These are phyloP conservation scores for Solanum medicagineum DNA, from an alignment of 257 asterid species.

Conservation along the genomic window DNA sequence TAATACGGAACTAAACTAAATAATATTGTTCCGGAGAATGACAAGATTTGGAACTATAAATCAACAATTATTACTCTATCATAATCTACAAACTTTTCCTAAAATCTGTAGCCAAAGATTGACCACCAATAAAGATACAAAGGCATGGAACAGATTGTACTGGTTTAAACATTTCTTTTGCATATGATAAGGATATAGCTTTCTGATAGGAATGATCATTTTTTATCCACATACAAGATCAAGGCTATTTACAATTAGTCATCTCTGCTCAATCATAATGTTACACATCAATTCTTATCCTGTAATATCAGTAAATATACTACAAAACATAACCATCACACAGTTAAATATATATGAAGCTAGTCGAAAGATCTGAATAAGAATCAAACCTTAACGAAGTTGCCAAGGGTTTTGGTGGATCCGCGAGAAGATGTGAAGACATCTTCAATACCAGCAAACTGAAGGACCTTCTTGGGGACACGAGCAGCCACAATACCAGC, in stretches of 20 bases:
- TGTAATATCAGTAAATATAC: not conserved
- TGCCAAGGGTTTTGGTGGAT: conserved; percentile 84
- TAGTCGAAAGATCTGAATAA: not conserved
- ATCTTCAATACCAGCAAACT: conserved; percentile 87
- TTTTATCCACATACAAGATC: too few species aligned
- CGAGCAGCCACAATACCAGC: conserved; percentile 91
- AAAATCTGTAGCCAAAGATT: not conserved
- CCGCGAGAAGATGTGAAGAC: conserved; percentile 85
- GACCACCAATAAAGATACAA: too few species aligned
- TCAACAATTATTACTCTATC: too few species aligned
- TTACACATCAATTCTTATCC: not conserved
- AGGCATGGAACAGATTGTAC: too few species aligned
- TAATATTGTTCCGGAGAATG: not conserved
- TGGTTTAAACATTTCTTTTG: too few species aligned
- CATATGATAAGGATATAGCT: too few species aligned
- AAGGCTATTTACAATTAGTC: too few species aligned
- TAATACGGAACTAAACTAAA: not conserved
- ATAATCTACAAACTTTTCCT: not conserved
- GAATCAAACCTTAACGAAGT: conserved; percentile 60
- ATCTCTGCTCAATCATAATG: not conserved
- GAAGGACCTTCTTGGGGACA: conserved; percentile 82
- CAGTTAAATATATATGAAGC: not conserved
- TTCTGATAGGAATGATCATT: too few species aligned
- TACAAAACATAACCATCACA: not conserved
- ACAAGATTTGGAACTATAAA: not conserved